phyloP scores from a whole-genome alignment of 148 eudicot genomes.

The Diospyros kaki region DNA sequence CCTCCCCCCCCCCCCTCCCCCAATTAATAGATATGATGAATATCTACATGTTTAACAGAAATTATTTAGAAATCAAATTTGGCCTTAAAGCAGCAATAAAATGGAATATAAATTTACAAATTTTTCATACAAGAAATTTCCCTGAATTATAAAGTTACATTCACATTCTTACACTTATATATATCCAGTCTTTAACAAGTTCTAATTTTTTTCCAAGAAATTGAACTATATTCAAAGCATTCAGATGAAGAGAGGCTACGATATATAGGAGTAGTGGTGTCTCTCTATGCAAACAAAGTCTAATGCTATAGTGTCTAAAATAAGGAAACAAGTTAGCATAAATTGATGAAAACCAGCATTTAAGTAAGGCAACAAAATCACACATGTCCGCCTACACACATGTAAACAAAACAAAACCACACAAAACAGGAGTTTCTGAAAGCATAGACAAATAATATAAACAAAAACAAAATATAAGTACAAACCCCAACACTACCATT shows the following conservation, averaged over 20 bases:
- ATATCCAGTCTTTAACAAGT: too few relatives aligned
- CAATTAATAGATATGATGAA: too few relatives aligned
- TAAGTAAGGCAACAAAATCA: conserved; percentile 1
- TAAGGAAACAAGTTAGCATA: neutral
- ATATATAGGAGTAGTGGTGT: neutral
- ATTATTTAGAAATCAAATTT: too few relatives aligned
- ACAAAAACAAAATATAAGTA: neutral
- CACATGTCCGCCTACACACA: conserved; percentile 5
- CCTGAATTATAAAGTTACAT: too few relatives aligned
- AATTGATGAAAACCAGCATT: neutral
- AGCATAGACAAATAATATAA: neutral
- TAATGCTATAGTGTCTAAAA: neutral
- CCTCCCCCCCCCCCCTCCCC: too few relatives aligned
- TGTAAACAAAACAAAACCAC: conserved; percentile 1
- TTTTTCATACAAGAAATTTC: too few relatives aligned
- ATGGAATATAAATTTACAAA: too few relatives aligned
- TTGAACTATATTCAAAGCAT: neutral
- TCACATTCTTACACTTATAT: too few relatives aligned
- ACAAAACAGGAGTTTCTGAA: neutral
- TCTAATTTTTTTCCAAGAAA: neutral
- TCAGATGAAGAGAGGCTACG: neutral
- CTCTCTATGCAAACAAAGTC: neutral
- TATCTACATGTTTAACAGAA: too few relatives aligned
- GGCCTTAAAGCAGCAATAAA: too few relatives aligned
- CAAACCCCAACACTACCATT: conserved; percentile 8